Conservation (phyloP, 1,284 basidiomycete genomes). For the Rhodotorula sp. region DNA sequence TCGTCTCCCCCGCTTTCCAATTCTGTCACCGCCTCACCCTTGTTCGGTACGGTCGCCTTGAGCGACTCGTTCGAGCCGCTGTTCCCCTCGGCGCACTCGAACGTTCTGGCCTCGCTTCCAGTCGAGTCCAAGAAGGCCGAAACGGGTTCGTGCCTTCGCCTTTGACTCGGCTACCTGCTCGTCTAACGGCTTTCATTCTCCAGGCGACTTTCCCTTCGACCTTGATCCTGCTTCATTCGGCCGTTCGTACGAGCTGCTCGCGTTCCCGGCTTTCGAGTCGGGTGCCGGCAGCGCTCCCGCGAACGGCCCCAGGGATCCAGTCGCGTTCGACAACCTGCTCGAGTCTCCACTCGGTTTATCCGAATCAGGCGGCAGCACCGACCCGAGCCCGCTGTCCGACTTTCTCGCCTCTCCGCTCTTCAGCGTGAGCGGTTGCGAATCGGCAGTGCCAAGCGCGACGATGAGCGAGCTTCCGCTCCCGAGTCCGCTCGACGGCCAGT, state of each 20-base stretch:
- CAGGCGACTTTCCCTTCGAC: constrained; percentile 29
- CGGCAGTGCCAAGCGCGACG: constrained; percentile 1
- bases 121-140: constrained; percentile 16
- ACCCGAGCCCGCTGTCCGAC: constrained; percentile 24
- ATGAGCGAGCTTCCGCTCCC: constrained; percentile 51
- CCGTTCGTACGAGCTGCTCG: background rate
- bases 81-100: background rate
- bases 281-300: background rate
- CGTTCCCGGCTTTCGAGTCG: constrained; percentile 9
- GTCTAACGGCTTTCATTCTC: background rate
- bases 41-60: background rate
- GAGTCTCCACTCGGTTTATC: constrained; percentile 29
- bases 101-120: background rate
- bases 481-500: background rate
- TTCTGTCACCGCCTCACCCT: background rate
- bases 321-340: constrained; percentile 22
- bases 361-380: background rate
- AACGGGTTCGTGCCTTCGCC: constrained; percentile 9
- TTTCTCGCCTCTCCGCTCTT: constrained; percentile 32
- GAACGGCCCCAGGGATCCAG: background rate
- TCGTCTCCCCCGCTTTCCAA: constrained; percentile 9
- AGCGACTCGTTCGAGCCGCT: constrained; percentile 12
- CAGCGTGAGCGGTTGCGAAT: constrained; percentile 10
- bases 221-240: constrained; percentile 3
- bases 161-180: too few relatives aligned